Evolutionary conservation across 305 asterid species (phyloP), one percentile per base, ranked within the genome.

Genomic region (Fraxinus nigra): DNA sequence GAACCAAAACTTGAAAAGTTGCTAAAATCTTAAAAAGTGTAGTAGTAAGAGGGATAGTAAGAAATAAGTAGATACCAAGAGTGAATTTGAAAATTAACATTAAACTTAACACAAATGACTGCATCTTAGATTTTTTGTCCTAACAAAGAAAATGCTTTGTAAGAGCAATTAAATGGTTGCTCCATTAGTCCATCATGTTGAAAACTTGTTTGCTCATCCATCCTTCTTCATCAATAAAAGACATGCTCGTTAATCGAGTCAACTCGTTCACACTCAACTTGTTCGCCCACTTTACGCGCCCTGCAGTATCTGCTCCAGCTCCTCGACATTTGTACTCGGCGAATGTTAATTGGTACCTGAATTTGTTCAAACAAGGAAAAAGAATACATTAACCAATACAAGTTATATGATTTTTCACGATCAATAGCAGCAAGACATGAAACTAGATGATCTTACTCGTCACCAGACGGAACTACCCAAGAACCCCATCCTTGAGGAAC

Each of bases 401-500:
- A 10, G 4, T 33, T 14, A 10, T 7, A 33, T 56, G 51, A 28
- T 3, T 22, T 11, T 38, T 7, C 16, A 59, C 1, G 11, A 43
- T 76, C 8, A 26, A 11, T 65, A 28, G 33, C 18, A 16, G 2
- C 72, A 24, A 65, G 35, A 65, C 37, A 10, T 63, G 34, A 24
- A 11, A 26, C 35, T 24, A 65, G 35, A 38, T 13, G 6, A 40
- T 82, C 93, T 81, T 90, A 93, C 98, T 89, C 94, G 0, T 5
- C 86, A 30, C 91, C 95, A 0, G 32, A 3, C 22, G 24, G 8
- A 33, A 70, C 82, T 4, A 0, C 2, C 95, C 97, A 93, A 70
- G 94, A 28, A 73, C 46, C 54, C 97, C 97, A 94, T 54, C 98
- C 98, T 10, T 82, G 54, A 7, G 92, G 92, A 30, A 85, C 92